These are phyloP conservation scores for Echites panduratus DNA, from an alignment of 257 asterid species.

Conservation along the genomic window DNA sequence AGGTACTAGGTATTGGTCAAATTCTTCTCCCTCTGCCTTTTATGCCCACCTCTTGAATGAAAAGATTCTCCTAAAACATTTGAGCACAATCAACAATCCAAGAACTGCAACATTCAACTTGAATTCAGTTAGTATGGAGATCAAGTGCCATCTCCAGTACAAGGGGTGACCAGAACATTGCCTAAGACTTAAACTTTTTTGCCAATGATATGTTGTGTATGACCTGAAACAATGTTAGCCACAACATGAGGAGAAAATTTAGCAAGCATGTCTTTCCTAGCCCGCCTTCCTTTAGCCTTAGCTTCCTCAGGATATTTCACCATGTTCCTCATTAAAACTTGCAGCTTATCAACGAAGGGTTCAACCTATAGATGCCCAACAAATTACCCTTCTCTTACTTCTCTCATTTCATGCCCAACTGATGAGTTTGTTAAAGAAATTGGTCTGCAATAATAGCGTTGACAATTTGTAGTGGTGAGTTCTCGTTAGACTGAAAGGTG, in stretches of 20 bases:
- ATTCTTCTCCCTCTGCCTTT: neutral
- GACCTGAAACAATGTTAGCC: constrained; percentile 45
- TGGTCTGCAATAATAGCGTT: too few species aligned
- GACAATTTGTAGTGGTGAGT: too few species aligned
- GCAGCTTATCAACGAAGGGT: constrained; percentile 59
- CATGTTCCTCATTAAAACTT: constrained; percentile 48
- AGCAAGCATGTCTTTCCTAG: constrained; percentile 62
- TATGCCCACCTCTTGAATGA: neutral
- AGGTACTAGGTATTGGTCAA: neutral
- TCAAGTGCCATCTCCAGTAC: neutral
- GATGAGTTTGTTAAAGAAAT: too few species aligned
- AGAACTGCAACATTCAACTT: neutral
- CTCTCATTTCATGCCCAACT: constrained; percentile 56
- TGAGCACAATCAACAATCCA: neutral
- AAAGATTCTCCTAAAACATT: neutral
- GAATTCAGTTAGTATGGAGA: neutral
- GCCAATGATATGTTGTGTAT: constrained; percentile 34
- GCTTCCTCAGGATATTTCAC: constrained; percentile 44
- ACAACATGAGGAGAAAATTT: constrained; percentile 57
- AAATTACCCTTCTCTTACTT: constrained; percentile 65
- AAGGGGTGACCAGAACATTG: neutral
- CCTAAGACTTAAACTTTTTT: neutral
- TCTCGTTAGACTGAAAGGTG: too few species aligned
- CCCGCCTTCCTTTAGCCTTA: constrained; percentile 49
- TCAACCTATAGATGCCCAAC: constrained; percentile 85